phyloP scores from a whole-genome alignment of 2,329 filamentous ascomycete species.

The Colletotrichum sp. region DNA sequence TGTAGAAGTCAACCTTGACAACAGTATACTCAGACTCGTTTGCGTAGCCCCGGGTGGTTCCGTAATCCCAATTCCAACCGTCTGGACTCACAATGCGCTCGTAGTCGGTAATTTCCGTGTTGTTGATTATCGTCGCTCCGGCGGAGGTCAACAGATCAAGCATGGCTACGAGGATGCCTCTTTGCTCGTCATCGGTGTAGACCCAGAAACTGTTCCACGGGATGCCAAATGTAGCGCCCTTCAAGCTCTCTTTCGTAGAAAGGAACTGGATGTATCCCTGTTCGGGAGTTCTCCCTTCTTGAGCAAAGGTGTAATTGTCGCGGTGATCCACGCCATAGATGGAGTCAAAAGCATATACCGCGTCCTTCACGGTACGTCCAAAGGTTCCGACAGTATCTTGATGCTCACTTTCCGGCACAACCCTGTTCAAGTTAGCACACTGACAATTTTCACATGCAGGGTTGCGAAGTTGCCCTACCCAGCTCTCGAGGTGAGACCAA shows the following conservation, averaged over 20 bases:
- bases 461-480: too few species aligned
- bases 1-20: slow-evolving; percentile 74
- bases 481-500: slow-evolving; percentile 71
- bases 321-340: slow-evolving; percentile 68
- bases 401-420: slow-evolving; percentile 70
- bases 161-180: slow-evolving; percentile 52
- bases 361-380: slow-evolving; percentile 72
- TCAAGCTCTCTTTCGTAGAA: slow-evolving; percentile 55
- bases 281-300: slow-evolving; percentile 56
- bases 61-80: slow-evolving; percentile 80
- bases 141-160: slow-evolving; percentile 60
- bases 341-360: slow-evolving; percentile 67
- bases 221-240: slow-evolving; percentile 70
- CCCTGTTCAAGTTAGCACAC: slow-evolving; percentile 25
- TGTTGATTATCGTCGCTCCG: slow-evolving; percentile 72
- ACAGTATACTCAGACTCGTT: slow-evolving; percentile 78
- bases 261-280: slow-evolving; percentile 65
- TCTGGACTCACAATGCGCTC: slow-evolving; percentile 65
- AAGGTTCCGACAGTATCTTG: slow-evolving; percentile 75
- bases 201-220: slow-evolving; percentile 77
- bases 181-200: slow-evolving; percentile 61
- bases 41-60: slow-evolving; percentile 60
- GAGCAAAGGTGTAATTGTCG: slow-evolving; percentile 70
- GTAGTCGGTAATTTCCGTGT: slow-evolving; percentile 70
- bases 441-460: fast-evolving